These are phyloP conservation scores for Pleurostoma richardsiae DNA, from an alignment of 2,329 filamentous ascomycete genomes.

Conservation along the genomic window DNA sequence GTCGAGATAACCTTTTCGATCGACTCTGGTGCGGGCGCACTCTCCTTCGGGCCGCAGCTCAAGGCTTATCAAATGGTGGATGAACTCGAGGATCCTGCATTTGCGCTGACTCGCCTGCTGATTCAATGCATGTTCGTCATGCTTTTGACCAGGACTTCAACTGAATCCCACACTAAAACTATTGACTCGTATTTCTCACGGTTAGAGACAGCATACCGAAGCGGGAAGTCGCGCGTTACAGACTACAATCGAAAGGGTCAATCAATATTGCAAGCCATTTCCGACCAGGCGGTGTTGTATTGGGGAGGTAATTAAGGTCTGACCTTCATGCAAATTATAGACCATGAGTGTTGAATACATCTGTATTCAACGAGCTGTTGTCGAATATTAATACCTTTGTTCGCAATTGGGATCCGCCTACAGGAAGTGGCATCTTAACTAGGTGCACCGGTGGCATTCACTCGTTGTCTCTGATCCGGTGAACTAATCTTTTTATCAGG, in stretches of 20 bases:
- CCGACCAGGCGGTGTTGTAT: too few species aligned
- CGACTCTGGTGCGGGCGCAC: neutral
- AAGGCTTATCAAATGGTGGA: neutral
- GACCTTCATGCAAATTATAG: too few species aligned
- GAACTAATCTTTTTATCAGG: neutral
- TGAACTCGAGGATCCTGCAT: neutral
- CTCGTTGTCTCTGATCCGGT: neutral
- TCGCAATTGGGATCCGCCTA: neutral
- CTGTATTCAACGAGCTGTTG: neutral
- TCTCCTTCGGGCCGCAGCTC: neutral
- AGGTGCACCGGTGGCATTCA: neutral
- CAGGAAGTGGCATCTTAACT: neutral
- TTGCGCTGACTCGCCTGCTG: neutral
- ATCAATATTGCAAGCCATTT: neutral
- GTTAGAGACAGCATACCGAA: neutral
- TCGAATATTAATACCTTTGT: neutral
- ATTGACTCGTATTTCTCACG: neutral
- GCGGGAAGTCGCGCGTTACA: neutral
- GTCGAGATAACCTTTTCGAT: neutral
- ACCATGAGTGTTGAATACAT: neutral
- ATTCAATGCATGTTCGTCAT: neutral
- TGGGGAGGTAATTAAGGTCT: too few species aligned
- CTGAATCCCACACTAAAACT: neutral
- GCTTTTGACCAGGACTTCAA: neutral
- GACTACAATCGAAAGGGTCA: neutral